These are phyloP conservation scores for Cerioporus squamosus DNA, from an alignment of 1,284 basidiomycete genomes.

Conservation along the genomic window DNA sequence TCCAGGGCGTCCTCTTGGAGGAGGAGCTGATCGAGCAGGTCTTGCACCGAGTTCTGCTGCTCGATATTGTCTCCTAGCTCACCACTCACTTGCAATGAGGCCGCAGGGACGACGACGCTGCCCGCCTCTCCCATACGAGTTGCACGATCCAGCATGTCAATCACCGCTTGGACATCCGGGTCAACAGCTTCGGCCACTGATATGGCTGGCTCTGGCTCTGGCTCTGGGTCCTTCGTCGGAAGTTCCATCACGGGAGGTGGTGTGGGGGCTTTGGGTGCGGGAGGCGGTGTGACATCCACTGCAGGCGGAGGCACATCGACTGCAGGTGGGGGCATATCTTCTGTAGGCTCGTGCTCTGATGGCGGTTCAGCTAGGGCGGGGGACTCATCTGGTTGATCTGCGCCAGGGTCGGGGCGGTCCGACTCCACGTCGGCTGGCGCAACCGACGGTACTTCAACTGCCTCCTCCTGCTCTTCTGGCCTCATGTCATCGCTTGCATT, in stretches of 20 bases:
- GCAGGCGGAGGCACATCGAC: not conserved
- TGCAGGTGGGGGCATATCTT: not conserved
- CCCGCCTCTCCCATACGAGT: conserved; percentile 19
- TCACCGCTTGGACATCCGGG: conserved; percentile 14
- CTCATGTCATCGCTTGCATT: not conserved
- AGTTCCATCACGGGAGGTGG: not conserved
- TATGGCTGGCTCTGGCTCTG: not conserved
- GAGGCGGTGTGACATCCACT: not conserved
- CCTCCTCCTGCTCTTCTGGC: not conserved
- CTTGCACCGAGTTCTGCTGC: conserved; percentile 18
- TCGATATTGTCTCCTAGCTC: conserved; percentile 4
- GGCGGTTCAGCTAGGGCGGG: conserved; percentile 7
- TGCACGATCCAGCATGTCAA: conserved; percentile 22
- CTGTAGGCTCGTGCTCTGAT: conserved; percentile 3
- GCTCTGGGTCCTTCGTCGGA: not conserved
- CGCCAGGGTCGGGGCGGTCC: conserved; percentile 3
- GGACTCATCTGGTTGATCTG: conserved; percentile 1
- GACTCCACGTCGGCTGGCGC: not conserved
- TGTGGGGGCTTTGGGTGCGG: not conserved
- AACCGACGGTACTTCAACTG: not conserved
- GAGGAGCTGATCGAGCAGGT: conserved; percentile 23
- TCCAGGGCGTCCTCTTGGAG: conserved; percentile 21
- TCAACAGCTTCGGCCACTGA: not conserved
- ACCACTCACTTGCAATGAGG: conserved; percentile 4
- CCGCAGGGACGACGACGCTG: conserved; percentile 14